Evolutionary conservation across 495 filamentous ascomycete genomes (phyloP).

Genomic region (Aspergillus indologenus): DNA sequence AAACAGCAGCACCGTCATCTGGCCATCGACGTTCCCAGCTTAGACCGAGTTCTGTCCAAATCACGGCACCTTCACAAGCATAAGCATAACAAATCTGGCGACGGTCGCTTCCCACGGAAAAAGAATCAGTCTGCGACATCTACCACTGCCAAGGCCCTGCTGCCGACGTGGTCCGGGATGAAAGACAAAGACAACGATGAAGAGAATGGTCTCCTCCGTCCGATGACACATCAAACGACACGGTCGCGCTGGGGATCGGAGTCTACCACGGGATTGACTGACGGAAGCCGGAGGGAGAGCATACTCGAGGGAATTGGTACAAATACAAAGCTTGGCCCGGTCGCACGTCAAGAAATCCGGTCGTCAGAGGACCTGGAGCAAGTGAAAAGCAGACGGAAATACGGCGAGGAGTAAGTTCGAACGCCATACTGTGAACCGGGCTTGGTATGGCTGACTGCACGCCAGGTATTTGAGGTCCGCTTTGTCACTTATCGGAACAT

Average conservation of each 20-base stretch:
- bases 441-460: not conserved
- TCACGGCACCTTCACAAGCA: conserved; percentile 30
- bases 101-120: conserved; percentile 33
- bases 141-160: conserved; percentile 31
- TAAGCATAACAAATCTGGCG: conserved; percentile 38
- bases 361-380: conserved; percentile 42
- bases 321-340: conserved; percentile 29
- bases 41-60: conserved; percentile 24
- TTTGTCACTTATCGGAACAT: conserved; percentile 36
- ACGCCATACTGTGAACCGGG: not conserved
- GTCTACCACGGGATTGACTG: conserved; percentile 24
- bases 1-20: conserved; percentile 20
- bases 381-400: conserved; percentile 39
- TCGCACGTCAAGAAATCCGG: conserved; percentile 34
- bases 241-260: conserved; percentile 37
- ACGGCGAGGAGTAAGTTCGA: conserved; percentile 45
- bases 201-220: conserved; percentile 34
- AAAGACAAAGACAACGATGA: conserved; percentile 36
- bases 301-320: conserved; percentile 31
- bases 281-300: conserved; percentile 33
- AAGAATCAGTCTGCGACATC: conserved; percentile 41
- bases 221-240: conserved; percentile 31
- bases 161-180: conserved; percentile 33
- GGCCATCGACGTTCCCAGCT: conserved; percentile 20
- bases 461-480: conserved; percentile 37